Evolutionary conservation across 352 stramenopile species (phyloP).

Genomic region (Phytophthora ramorum): DNA sequence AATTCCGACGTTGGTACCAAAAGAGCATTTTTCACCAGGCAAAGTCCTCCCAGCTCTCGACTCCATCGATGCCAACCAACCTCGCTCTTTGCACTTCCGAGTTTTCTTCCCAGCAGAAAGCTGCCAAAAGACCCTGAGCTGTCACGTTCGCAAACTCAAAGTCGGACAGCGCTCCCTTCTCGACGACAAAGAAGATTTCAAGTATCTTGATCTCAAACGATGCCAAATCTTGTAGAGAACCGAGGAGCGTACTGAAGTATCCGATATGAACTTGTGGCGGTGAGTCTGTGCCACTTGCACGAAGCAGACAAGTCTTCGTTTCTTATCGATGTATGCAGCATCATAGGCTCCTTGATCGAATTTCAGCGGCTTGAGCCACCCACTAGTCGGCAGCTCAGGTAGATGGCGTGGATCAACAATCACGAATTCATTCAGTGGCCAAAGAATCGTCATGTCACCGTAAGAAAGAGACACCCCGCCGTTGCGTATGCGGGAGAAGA

Average conservation of each 20-base stretch:
- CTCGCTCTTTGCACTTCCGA: conserved; percentile 1
- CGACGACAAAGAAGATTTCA: conserved; percentile 22
- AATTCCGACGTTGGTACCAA: no score
- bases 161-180: neutral
- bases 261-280: conserved; percentile 1
- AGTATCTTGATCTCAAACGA: conserved; percentile 5
- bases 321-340: conserved; percentile 19
- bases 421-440: neutral
- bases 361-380: conserved; percentile 11
- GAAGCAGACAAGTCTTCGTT: conserved; percentile 9
- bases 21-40: neutral
- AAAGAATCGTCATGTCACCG: neutral
- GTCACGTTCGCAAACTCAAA: conserved; percentile 4
- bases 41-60: conserved; percentile 1
- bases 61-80: conserved; percentile 3
- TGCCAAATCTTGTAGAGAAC: neutral
- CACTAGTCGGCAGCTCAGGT: neutral
- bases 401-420: conserved; percentile 1
- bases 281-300: conserved; percentile 11
- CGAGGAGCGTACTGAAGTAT: conserved; percentile 1
- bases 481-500: conserved; percentile 4
- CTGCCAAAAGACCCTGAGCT: neutral
- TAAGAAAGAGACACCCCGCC: conserved; percentile 7
- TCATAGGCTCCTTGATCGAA: conserved; percentile 21
- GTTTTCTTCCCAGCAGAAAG: conserved; percentile 3